A percentile compares a stretch with the other conserved stretches of the same genome.
Conservation (phyloP, 352 stramenopile genomes). For the Paralagenidium karlingii region DNA sequence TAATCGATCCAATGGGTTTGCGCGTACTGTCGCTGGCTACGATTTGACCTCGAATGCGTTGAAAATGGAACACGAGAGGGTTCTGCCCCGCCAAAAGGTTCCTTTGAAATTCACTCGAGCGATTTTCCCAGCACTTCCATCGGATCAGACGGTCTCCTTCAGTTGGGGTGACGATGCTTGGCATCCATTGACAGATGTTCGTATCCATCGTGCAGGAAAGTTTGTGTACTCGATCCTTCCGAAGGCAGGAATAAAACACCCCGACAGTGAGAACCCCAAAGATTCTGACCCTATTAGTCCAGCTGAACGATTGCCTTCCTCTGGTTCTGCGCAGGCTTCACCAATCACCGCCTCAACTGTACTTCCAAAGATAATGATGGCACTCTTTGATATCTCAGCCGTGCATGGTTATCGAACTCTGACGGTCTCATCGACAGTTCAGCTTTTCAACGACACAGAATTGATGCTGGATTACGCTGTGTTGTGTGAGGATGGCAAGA, state of each 20-base stretch:
- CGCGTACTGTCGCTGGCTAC: too few relatives aligned
- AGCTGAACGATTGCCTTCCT: too few relatives aligned
- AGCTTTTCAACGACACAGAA: constrained; percentile 63
- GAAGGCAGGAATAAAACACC: constrained; percentile 6
- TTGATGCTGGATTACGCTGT: constrained; percentile 43
- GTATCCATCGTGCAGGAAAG: constrained; percentile 61
- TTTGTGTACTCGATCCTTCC: constrained; percentile 62
- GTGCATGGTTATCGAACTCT: constrained; percentile 60
- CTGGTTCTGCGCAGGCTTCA: too few relatives aligned
- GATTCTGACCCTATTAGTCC: too few relatives aligned
- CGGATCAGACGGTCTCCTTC: constrained; percentile 68
- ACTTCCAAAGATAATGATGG: constrained; percentile 21
- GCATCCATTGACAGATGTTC: constrained; percentile 63
- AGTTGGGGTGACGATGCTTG: constrained; percentile 54
- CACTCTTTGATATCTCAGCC: constrained; percentile 61
- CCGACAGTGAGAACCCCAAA: too few relatives aligned
- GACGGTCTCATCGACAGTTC: constrained; percentile 64
- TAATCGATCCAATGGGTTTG: too few relatives aligned
- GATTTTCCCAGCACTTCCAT: constrained; percentile 47
- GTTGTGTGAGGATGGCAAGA: constrained; percentile 39
- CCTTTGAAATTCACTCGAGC: constrained; percentile 56
- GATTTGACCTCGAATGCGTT: too few relatives aligned
- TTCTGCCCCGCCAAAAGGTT: constrained; percentile 38
- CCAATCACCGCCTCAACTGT: too few relatives aligned
- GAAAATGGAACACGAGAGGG: too few relatives aligned